These are phyloP conservation scores for Piper longum DNA, from an alignment of 164 flowering plant species.

Conservation along the genomic window DNA sequence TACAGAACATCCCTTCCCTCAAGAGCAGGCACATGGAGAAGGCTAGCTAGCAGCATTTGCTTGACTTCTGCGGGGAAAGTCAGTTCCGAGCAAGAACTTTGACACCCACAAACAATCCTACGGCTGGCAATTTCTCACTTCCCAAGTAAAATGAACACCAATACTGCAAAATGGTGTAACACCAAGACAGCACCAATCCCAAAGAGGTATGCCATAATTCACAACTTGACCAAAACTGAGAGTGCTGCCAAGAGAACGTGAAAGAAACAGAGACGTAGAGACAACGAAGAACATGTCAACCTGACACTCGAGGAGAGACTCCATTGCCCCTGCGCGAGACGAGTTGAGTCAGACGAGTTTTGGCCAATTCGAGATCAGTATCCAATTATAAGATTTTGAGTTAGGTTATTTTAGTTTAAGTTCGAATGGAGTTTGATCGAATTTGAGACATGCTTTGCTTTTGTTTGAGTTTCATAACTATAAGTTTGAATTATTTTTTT, in stretches of 20 bases:
- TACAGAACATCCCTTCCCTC: neutral
- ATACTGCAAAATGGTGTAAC: neutral
- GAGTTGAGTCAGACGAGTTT: too few species aligned
- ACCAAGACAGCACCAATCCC: neutral
- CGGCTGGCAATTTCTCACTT: neutral
- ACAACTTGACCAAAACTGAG: neutral
- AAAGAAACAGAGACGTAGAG: neutral
- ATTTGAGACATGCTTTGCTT: too few species aligned
- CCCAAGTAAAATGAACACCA: neutral
- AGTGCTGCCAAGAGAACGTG: neutral
- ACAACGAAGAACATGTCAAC: neutral
- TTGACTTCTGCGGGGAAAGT: too few species aligned
- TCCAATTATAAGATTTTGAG: too few species aligned
- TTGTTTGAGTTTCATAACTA: too few species aligned
- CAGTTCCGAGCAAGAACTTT: neutral
- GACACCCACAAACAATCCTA: neutral
- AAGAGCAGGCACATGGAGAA: neutral
- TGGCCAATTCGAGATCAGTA: too few species aligned
- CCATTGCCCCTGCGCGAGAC: too few species aligned
- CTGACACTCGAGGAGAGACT: neutral
- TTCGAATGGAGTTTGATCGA: too few species aligned
- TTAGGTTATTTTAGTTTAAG: too few species aligned
- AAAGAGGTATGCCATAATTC: neutral
- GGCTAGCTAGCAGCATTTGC: neutral
- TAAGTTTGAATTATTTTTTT: too few species aligned